Percentiles rank a stretch among this genome's conserved stretches.
Conservation (phyloP, 345 rosid species). For the Cardiospermum halicacabum region DNA sequence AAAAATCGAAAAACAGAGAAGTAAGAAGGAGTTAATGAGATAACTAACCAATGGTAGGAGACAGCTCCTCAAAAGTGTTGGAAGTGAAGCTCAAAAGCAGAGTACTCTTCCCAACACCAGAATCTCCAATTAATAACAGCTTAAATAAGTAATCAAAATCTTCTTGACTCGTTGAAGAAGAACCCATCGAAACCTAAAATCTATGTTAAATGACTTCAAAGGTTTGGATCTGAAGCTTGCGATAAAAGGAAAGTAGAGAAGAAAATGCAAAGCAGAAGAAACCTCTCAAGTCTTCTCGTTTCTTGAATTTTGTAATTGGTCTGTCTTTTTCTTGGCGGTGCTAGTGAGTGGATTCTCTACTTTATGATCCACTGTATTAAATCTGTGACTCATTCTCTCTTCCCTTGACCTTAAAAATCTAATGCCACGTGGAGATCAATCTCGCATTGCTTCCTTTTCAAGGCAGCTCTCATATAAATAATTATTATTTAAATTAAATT, state of each 20-base stretch:
- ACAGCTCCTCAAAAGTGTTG: conserved; percentile 62
- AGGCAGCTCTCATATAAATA: background rate
- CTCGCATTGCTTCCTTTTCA: background rate
- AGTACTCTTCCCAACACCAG: conserved; percentile 84
- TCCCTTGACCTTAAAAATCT: background rate
- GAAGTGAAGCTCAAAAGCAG: conserved; percentile 75
- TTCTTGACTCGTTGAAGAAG: conserved; percentile 54
- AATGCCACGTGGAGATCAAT: background rate
- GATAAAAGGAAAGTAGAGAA: conserved; percentile 5
- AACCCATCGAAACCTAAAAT: conserved; percentile 33
- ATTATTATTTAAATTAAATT: too few species aligned
- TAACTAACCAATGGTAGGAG: conserved; percentile 63
- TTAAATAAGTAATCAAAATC: conserved; percentile 77
- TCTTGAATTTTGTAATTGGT: conserved; percentile 9
- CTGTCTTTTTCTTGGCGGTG: background rate
- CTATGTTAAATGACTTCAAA: background rate
- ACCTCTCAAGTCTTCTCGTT: conserved; percentile 24
- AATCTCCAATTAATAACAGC: conserved; percentile 69
- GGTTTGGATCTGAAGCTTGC: conserved; percentile 1
- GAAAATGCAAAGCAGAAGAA: conserved; percentile 15
- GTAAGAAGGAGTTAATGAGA: background rate
- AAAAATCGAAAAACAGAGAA: background rate
- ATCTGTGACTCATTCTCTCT: background rate
- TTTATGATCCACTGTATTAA: background rate
- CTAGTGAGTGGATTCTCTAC: background rate